phyloP scores from a whole-genome alignment of 2,329 filamentous ascomycete genomes.

The Sarocladium oryzae region DNA sequence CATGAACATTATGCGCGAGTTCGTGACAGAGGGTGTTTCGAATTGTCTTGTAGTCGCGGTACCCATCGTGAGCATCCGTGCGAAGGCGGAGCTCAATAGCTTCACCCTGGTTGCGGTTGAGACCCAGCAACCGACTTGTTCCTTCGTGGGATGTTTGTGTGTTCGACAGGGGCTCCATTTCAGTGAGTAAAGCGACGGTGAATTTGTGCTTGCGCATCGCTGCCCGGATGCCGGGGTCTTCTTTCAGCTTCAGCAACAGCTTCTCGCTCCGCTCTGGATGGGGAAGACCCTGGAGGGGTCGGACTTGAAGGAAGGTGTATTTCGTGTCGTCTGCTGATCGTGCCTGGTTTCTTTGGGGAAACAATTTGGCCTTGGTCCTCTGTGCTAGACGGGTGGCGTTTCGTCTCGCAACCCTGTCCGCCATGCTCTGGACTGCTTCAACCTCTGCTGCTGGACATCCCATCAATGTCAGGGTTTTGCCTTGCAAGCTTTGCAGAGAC shows the following conservation, averaged over 20 bases:
- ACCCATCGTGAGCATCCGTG: conserved; percentile 93
- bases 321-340: conserved; percentile 44
- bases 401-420: conserved; percentile 39
- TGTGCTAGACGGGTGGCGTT: conserved; percentile 33
- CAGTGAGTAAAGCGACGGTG: conserved; percentile 77
- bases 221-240: conserved; percentile 78
- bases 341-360: conserved; percentile 10
- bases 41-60: conserved; percentile 86
- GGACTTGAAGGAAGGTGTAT: conserved; percentile 77
- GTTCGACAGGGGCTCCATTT: conserved; percentile 87
- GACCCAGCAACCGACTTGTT: conserved; percentile 68
- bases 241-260: conserved; percentile 68
- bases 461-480: conserved; percentile 59
- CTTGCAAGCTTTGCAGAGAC: conserved; percentile 39
- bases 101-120: conserved; percentile 84
- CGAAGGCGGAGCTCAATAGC: conserved; percentile 84
- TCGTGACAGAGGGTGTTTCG: conserved; percentile 92
- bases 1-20: conserved; percentile 83
- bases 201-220: conserved; percentile 83
- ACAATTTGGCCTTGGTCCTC: conserved; percentile 20
- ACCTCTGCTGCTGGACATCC: conserved; percentile 57
- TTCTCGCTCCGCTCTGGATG: conserved; percentile 62
- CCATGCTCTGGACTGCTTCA: conserved; percentile 44
- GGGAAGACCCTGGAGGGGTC: conserved; percentile 71
- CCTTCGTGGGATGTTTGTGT: conserved; percentile 66